Percentiles rank a stretch among this genome's conserved stretches.
Evolutionary conservation across 441 rosid species (phyloP).

Genomic region (Aleurites moluccanus): DNA sequence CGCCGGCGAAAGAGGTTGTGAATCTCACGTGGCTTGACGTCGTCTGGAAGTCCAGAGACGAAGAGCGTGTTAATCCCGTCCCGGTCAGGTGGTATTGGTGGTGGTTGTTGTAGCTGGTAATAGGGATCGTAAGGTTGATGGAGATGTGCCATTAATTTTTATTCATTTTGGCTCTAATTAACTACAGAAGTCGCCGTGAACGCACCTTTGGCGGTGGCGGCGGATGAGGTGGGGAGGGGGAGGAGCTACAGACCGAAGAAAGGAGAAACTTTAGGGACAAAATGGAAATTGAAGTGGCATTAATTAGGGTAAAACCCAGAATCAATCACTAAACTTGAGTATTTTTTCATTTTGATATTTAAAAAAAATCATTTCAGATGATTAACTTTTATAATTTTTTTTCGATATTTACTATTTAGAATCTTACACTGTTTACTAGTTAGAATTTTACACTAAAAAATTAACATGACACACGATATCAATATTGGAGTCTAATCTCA

Average conservation of each 20-base stretch:
- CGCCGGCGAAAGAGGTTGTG: constrained; percentile 80
- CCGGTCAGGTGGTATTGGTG: constrained; percentile 21
- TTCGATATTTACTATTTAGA: no score
- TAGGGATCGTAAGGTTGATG: constrained; percentile 55
- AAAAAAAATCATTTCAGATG: no score
- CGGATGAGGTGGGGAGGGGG: no score
- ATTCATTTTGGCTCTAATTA: background rate
- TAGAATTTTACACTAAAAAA: no score
- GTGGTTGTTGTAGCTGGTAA: constrained; percentile 35
- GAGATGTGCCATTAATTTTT: constrained; percentile 11
- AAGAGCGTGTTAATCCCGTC: constrained; percentile 66
- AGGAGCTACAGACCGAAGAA: no score
- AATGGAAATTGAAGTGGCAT: background rate
- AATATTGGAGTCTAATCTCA: no score
- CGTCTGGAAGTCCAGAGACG: constrained; percentile 81
- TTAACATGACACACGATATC: no score
- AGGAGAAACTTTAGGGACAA: background rate
- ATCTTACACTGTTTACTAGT: no score
- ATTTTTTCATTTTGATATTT: no score
- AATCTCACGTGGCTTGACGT: constrained; percentile 86
- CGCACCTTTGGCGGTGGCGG: background rate
- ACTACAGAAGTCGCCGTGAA: background rate
- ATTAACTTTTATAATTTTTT: no score
- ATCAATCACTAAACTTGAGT: no score
- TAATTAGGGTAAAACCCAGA: no score